Conservation (phyloP, 345 rosid genomes). For the Clausena lansium region DNA sequence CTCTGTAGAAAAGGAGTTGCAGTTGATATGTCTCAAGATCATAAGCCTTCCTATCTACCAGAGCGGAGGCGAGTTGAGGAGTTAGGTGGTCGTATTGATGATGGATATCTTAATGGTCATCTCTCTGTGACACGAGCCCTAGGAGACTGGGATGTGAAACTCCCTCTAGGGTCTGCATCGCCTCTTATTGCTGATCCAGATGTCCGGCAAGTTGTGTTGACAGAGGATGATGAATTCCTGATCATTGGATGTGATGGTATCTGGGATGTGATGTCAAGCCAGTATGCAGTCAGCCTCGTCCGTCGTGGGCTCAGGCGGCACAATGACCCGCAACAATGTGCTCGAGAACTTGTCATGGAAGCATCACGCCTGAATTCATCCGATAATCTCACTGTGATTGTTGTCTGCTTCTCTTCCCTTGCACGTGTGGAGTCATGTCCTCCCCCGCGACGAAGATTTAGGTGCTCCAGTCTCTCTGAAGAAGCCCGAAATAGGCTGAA, state of each 20-base stretch:
- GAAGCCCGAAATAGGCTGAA: conserved; percentile 52
- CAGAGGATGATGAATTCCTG: conserved; percentile 85
- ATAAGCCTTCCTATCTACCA: conserved; percentile 56
- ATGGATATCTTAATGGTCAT: conserved; percentile 53
- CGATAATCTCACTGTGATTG: conserved; percentile 55
- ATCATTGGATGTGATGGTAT: conserved; percentile 88
- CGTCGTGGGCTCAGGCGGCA: conserved; percentile 60
- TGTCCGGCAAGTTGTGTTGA: conserved; percentile 40
- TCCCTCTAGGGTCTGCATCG: conserved; percentile 51
- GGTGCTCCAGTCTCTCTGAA: conserved; percentile 44
- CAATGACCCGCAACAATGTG: conserved; percentile 52
- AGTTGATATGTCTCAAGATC: conserved; percentile 79
- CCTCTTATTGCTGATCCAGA: conserved; percentile 93
- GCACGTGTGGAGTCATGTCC: conserved; percentile 32
- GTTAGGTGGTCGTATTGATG: conserved; percentile 48
- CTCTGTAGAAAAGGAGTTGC: conserved; percentile 74
- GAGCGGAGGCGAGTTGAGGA: conserved; percentile 70
- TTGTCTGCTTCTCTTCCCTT: conserved; percentile 44
- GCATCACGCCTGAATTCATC: conserved; percentile 51
- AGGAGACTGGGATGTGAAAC: conserved; percentile 90
- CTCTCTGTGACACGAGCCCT: conserved; percentile 78
- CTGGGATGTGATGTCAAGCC: conserved; percentile 84
- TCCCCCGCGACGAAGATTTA: conserved; percentile 44
- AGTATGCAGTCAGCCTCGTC: conserved; percentile 69
- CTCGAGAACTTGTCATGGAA: conserved; percentile 57